Conservation (phyloP, 2,329 filamentous ascomycete species). For the Colletotrichum agaves region DNA sequence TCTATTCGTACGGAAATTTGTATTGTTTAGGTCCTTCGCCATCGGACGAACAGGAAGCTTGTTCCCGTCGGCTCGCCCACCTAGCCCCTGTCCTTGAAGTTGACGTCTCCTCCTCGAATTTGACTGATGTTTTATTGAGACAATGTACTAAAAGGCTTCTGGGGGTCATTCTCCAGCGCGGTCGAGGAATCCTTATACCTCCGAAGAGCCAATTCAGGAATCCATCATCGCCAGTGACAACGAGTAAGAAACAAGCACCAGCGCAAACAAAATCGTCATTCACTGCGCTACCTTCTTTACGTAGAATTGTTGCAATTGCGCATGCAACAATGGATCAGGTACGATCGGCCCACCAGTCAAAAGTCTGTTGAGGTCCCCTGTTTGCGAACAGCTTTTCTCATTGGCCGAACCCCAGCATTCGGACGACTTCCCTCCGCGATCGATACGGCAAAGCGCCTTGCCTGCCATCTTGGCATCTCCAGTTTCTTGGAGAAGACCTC, state of each 20-base stretch:
- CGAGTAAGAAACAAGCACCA: neutral
- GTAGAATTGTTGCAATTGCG: neutral
- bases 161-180: no score
- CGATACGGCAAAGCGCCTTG: constrained; percentile 6
- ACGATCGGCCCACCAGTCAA: constrained; percentile 12
- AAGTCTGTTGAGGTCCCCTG: neutral
- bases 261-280: neutral
- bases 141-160: no score
- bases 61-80: constrained; percentile 21
- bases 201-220: no score
- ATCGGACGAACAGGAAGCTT: constrained; percentile 4
- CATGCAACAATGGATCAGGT: constrained; percentile 9
- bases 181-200: no score
- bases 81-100: neutral
- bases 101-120: neutral
- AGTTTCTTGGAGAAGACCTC: neutral
- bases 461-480: constrained; percentile 26
- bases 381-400: neutral
- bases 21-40: neutral
- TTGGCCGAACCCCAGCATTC: constrained; percentile 26
- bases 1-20: neutral
- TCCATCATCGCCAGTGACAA: neutral
- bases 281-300: neutral
- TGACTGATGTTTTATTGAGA: no score
- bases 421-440: constrained; percentile 20